Conservation (phyloP, 108 stramenopile genomes). For the Epithemia pelagica region DNA sequence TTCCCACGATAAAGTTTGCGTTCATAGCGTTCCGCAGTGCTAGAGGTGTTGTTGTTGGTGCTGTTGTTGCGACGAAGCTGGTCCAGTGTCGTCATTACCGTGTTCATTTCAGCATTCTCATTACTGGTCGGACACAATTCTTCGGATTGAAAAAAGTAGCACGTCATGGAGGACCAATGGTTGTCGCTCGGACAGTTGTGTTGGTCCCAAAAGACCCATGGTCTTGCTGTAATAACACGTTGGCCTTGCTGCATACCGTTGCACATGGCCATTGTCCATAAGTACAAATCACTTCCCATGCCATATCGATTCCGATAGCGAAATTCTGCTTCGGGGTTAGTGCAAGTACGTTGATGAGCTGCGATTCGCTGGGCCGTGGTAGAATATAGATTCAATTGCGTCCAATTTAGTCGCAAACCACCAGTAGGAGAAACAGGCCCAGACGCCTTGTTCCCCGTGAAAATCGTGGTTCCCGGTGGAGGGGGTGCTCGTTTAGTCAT, state of each 20-base stretch:
- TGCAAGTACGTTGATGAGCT: slow-evolving; percentile 31
- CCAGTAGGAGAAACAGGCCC: too few species aligned
- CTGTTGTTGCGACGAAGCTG: background rate
- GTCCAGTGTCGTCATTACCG: background rate
- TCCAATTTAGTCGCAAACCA: too few species aligned
- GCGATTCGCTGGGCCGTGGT: slow-evolving; percentile 16
- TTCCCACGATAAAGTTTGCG: background rate
- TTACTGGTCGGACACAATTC: slow-evolving; percentile 22
- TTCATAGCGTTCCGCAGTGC: slow-evolving; percentile 1
- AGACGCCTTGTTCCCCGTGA: too few species aligned
- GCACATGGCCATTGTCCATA: slow-evolving; percentile 41
- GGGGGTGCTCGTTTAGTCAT: too few species aligned
- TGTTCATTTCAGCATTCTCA: background rate
- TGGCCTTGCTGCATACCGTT: slow-evolving; percentile 22
- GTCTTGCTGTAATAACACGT: slow-evolving; percentile 24
- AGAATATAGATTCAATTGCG: background rate
- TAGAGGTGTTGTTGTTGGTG: background rate
- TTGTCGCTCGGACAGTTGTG: slow-evolving; percentile 4
- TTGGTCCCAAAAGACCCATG: slow-evolving; percentile 43
- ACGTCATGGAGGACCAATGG: slow-evolving; percentile 24
- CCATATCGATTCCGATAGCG: slow-evolving; percentile 36
- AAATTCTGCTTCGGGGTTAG: slow-evolving; percentile 24
- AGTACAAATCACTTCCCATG: slow-evolving; percentile 45
- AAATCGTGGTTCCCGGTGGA: too few species aligned
- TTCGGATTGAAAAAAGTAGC: slow-evolving; percentile 48